Base-by-base conservation (phyloP, 2,329 filamentous ascomycete species). In the Ascosphaera pollenicola region DNA sequence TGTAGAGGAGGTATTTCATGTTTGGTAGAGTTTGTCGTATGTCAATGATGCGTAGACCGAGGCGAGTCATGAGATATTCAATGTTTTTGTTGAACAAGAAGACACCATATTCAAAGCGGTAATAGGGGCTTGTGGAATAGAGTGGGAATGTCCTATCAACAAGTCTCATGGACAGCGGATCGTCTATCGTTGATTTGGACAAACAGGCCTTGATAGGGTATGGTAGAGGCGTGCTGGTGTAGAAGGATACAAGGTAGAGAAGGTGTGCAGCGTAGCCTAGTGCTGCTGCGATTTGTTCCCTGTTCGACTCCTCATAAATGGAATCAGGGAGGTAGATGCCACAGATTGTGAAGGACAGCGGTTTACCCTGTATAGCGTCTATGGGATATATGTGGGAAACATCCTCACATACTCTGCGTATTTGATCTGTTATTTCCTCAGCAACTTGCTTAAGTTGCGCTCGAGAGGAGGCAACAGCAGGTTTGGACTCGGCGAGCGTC, bases 31-130 rank as follows among this genome's bases (percentile, higher is more conserved):
- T 92, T 48, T 95, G 83, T 3, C 89, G 71, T 15, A 94, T 83
- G 51, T 98, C 89, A 45, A 94, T 69, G 1, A 92, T 75, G 36
- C 77, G 75, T 10, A 94, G 62, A 0, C 78, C 78, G 46, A 84
- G 75, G 1, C 63, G 59, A 43, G 65, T 69, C 48, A 73, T 62
- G 8, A 78, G 53, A 37, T 75, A 64, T 48, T 95, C 85, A 41
- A 98, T 85, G 51, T 95, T 66, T 58, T 95, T 94, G 61, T 95
- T 95, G 11, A 98, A 68, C n/a, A 95, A 63, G 50, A 95, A 98
- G 53, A 93, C 89, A 8, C 68, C 89, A 54, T 95, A 98, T 49
- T 95, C 87, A 56, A 95, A 95, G 2, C 87, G 75, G 61, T 87
- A 95, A 36, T 84, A 73, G 0, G 83, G 73, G 2, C 71, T 69